Evolutionary conservation across 805 yeast species (phyloP), one percentile per base, ranked within the genome.

Genomic region (Debaryomyces castellii): DNA sequence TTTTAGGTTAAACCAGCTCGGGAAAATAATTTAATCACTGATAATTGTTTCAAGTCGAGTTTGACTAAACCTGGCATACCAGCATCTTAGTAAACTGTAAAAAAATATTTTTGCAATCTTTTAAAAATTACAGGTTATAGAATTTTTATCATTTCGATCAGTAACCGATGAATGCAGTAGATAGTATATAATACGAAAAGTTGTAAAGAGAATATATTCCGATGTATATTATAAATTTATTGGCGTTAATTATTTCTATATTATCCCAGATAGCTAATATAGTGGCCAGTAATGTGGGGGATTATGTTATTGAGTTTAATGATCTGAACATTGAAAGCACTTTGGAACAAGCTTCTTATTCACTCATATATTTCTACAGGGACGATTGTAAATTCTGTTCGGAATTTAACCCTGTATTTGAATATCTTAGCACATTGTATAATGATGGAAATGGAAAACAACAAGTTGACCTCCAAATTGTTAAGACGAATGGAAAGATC

Each of bases 331-430:
- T 60, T 4, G 51, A 45, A 21, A 35, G 38, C 10, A 47, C 54
- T 2, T 50, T 67, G 7, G 49, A 46, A 20, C 45, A 53, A 24
- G 58, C 64, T 11, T 51, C 56, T 21, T 70, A 58, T 47, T 68
- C 81, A 4, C 61, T 78, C 33, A 69, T 78, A 12, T 74, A 74
- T 52, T 77, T 81, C 53, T 76, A 72, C 50, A 66, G 78, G 1
- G 67, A 69, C 1, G 59, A 55, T 1, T 72, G 77, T 48, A 51
- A 51, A 44, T 66, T 51, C 47, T 72, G 77, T 48, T 40, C 44
- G n/a, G 49, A 50, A 11, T 68, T 72, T 41, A 58, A 59, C 16
- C 67, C 69, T 3, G 58, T 57, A 3, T 70, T 66, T 40, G 61
- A 60, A 21, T 73, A 74, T 3, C 50, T 82, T 37, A 70, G 71